Evolutionary conservation across 2,329 filamentous ascomycete species (phyloP).

Genomic region (Pseudopithomyces chartarum): DNA sequence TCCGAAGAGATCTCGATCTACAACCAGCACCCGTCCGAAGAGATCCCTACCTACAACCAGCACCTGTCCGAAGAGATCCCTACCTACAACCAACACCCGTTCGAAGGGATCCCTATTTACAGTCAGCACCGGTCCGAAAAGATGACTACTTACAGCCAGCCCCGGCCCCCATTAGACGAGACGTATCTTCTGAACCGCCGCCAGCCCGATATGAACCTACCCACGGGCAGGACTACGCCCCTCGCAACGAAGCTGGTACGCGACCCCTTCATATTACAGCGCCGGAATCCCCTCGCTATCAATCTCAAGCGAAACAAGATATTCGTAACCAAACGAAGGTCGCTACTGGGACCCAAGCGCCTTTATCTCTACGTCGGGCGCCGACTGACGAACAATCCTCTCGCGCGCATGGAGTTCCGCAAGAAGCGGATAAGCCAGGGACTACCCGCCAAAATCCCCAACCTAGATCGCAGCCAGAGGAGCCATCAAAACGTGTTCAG

Average conservation of each 20-base stretch:
- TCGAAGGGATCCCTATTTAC: too few relatives aligned
- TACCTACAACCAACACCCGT: too few relatives aligned
- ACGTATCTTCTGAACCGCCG: conserved; percentile 6
- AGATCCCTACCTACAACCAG: too few relatives aligned
- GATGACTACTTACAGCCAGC: too few relatives aligned
- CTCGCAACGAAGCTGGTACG: conserved; percentile 16
- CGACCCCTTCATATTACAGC: conserved; percentile 20
- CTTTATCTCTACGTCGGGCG: conserved; percentile 22
- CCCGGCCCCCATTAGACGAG: conserved; percentile 1
- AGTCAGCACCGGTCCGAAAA: too few relatives aligned
- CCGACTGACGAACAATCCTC: conserved; percentile 18
- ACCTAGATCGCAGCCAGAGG: conserved; percentile 1
- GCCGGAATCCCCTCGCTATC: conserved; percentile 21
- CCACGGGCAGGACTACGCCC: conserved; percentile 9
- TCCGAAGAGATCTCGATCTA: too few relatives aligned
- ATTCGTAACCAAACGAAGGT: conserved; percentile 22
- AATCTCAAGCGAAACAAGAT: conserved; percentile 21
- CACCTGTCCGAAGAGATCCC: too few relatives aligned
- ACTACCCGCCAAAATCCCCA: conserved; percentile 15
- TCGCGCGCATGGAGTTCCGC: conserved; percentile 15
- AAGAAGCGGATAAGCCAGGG: conserved; percentile 16
- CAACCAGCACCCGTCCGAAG: too few relatives aligned
- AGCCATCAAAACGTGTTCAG: not conserved
- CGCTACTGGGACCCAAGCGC: conserved; percentile 17
- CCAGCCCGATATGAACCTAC: not conserved